Evolutionary conservation across 306 rosid genomes (phyloP).

Genomic region (Alnus rubra): DNA sequence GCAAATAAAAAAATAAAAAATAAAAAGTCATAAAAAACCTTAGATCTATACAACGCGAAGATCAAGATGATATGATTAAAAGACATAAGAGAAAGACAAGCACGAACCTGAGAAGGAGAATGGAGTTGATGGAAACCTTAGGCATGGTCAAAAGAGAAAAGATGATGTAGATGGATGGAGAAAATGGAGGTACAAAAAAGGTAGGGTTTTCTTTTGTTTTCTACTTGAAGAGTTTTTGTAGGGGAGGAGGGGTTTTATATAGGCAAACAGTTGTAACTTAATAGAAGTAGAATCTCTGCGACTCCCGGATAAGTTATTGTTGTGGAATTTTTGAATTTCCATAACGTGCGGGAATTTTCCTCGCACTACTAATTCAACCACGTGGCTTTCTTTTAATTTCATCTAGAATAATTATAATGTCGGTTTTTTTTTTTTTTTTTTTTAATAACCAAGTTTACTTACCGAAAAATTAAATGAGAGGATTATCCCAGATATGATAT

Average conservation of each 20-base stretch:
- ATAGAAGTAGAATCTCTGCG: constrained; percentile 2
- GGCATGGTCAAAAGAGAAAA: constrained; percentile 25
- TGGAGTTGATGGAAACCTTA: constrained; percentile 17
- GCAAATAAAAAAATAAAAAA: neutral
- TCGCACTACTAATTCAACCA: neutral
- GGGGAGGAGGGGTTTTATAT: constrained; percentile 19
- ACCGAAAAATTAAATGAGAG: too few species aligned
- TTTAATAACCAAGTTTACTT: too few species aligned
- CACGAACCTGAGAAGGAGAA: constrained; percentile 35
- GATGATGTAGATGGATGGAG: neutral
- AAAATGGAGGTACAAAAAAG: neutral
- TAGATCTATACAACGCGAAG: neutral
- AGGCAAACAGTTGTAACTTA: neutral
- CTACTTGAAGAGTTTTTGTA: constrained; percentile 3
- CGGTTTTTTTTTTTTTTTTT: neutral
- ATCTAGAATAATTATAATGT: neutral
- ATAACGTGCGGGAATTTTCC: too few species aligned
- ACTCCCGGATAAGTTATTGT: neutral
- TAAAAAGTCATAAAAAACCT: neutral
- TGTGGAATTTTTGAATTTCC: neutral
- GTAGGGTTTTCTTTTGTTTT: neutral
- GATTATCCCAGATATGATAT: too few species aligned
- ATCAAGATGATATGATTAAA: neutral
- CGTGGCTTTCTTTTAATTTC: neutral
- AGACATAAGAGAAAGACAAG: neutral